Conservation (phyloP, 352 stramenopile genomes). For the Pythium guiyangense region DNA sequence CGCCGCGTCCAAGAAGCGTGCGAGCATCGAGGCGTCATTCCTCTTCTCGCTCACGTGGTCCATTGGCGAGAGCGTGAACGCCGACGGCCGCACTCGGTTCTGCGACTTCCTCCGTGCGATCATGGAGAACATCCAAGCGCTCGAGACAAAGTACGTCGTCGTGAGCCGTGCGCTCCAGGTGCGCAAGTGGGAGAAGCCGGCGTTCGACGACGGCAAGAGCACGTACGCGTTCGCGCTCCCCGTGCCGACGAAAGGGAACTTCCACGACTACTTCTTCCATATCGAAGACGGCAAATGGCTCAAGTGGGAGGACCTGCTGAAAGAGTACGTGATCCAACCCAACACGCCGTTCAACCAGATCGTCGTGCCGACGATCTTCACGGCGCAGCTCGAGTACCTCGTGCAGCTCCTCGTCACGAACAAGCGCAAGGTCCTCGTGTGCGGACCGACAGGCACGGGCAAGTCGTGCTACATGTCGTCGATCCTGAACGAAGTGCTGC, state of each 20-base stretch:
- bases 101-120: constrained; percentile 80
- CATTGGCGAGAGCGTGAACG: constrained; percentile 76
- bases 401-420: constrained; percentile 80
- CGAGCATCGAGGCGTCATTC: constrained; percentile 75
- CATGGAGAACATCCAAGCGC: constrained; percentile 60
- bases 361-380: constrained; percentile 93
- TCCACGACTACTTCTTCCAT: constrained; percentile 88
- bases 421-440: constrained; percentile 87
- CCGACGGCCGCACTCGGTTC: constrained; percentile 63
- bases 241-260: constrained; percentile 63
- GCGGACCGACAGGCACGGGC: constrained; percentile 90
- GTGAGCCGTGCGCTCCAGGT: constrained; percentile 79
- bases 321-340: constrained; percentile 79
- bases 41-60: constrained; percentile 92
- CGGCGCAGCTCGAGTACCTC: constrained; percentile 87
- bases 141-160: constrained; percentile 72
- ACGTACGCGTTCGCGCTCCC: constrained; percentile 48
- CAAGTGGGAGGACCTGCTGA: constrained; percentile 89
- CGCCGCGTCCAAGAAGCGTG: constrained; percentile 63
- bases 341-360: constrained; percentile 90
- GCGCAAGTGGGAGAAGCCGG: constrained; percentile 72
- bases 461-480: constrained; percentile 89
- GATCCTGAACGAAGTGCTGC: constrained; percentile 81
- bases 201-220: constrained; percentile 56
- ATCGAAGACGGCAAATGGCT: constrained; percentile 84